Conservation (phyloP, 2,329 filamentous ascomycete species). For the Plectosphaerella cucumerina region DNA sequence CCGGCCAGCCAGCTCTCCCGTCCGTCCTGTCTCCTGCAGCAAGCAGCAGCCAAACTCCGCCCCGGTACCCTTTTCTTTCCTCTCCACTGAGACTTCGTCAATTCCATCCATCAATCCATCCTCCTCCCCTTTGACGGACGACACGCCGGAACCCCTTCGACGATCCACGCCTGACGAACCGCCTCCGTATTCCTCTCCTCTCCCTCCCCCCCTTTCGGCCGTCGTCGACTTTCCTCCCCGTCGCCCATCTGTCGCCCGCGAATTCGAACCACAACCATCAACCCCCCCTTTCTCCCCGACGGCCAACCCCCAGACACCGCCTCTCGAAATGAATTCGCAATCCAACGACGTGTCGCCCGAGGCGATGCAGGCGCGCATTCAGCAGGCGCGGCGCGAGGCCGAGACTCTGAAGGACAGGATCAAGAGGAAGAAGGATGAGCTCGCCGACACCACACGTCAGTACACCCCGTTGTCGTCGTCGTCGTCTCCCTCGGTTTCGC, state of each 20-base stretch:
- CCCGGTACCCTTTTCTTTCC: slow-evolving; percentile 1
- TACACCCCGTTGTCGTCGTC: slow-evolving; percentile 18
- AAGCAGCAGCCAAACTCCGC: not conserved
- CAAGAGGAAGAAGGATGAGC: slow-evolving; percentile 99
- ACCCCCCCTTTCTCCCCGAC: slow-evolving; percentile 2
- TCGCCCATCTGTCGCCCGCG: slow-evolving; percentile 10
- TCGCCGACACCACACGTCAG: slow-evolving; percentile 96
- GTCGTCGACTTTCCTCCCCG: slow-evolving; percentile 11
- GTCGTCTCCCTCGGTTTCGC: not conserved
- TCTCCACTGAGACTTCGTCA: slow-evolving; percentile 5
- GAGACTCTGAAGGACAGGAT: slow-evolving; percentile 97
- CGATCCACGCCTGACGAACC: no score
- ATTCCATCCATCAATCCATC: not conserved
- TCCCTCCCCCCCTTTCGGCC: slow-evolving; percentile 11
- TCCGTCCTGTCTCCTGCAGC: not conserved
- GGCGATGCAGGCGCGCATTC: slow-evolving; percentile 89
- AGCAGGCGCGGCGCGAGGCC: slow-evolving; percentile 91
- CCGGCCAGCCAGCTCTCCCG: no score
- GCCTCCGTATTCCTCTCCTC: slow-evolving; percentile 5
- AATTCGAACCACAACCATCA: slow-evolving; percentile 4
- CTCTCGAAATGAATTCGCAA: slow-evolving; percentile 48
- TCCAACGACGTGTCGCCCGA: slow-evolving; percentile 63
- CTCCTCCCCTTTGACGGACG: slow-evolving; percentile 1
- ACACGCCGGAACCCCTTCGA: not conserved
- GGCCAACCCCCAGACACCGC: slow-evolving; percentile 1